Evolutionary conservation across 2,329 filamentous ascomycete species (phyloP).

Genomic region (Scedosporium boydii): DNA sequence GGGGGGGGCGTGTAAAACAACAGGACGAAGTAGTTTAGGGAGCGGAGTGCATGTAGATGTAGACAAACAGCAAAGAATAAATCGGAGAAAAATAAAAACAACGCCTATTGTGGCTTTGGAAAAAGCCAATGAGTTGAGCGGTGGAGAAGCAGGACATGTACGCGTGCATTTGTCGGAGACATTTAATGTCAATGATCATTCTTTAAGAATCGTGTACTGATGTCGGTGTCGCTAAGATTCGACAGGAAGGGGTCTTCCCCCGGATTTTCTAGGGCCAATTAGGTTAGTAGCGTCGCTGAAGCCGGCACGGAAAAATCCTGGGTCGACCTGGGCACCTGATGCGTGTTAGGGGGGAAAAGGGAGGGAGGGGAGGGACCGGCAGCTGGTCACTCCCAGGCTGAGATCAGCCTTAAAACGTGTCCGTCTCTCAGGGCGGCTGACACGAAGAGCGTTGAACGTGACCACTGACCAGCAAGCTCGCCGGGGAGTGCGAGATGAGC

Average conservation of each 20-base stretch:
- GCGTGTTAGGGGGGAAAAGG: background rate
- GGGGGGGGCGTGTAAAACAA: background rate
- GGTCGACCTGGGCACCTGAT: background rate
- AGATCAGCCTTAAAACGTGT: background rate
- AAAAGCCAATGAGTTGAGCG: background rate
- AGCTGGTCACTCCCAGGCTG: background rate
- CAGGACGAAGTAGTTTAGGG: background rate
- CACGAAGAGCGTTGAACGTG: background rate
- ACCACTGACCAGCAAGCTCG: too few relatives aligned
- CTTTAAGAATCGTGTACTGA: background rate
- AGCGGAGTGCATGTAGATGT: background rate
- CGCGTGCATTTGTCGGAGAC: background rate
- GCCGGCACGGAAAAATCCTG: background rate
- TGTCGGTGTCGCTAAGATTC: background rate
- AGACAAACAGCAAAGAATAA: background rate
- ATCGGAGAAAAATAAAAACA: background rate
- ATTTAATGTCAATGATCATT: background rate
- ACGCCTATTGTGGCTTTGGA: background rate
- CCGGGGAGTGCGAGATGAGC: too few relatives aligned
- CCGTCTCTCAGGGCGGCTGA: background rate
- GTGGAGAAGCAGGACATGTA: conserved; percentile 1
- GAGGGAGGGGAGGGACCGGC: too few relatives aligned
- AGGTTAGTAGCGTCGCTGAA: background rate
- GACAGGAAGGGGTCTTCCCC: background rate
- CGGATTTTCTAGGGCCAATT: conserved; percentile 2